Evolutionary conservation across 2,329 filamentous ascomycete genomes (phyloP).

Genomic region (Myriosclerotinia duriaeana): DNA sequence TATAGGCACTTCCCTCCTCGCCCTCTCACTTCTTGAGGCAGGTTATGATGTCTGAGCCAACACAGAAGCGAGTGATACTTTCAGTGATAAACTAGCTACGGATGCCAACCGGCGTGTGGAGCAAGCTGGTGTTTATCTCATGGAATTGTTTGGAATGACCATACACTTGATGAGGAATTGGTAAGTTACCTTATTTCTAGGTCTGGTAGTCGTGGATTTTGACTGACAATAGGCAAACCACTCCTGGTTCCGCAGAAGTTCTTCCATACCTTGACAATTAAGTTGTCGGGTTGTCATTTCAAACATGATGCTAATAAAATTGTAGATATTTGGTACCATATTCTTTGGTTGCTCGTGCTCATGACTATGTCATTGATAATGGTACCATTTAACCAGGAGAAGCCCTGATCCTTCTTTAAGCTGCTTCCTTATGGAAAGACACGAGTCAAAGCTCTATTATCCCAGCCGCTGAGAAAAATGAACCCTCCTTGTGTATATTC

Average conservation of each 20-base stretch:
- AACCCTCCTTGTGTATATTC: background rate
- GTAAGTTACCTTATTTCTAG: constrained; percentile 11
- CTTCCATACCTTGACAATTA: constrained; percentile 61
- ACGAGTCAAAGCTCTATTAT: background rate
- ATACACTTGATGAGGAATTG: constrained; percentile 40
- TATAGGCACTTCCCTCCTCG: constrained; percentile 66
- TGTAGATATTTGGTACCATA: constrained; percentile 60
- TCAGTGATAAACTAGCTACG: constrained; percentile 58
- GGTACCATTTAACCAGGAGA: constrained; percentile 60
- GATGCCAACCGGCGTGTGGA: constrained; percentile 67
- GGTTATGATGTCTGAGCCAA: constrained; percentile 75
- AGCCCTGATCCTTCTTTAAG: constrained; percentile 30
- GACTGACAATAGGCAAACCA: constrained; percentile 30
- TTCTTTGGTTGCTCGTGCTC: constrained; percentile 60
- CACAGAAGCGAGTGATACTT: constrained; percentile 69
- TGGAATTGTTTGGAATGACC: constrained; percentile 37
- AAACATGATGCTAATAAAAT: constrained; percentile 14
- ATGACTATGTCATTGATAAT: constrained; percentile 59
- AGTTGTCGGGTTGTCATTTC: constrained; percentile 20
- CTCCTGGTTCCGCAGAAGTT: constrained; percentile 54
- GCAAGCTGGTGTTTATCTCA: constrained; percentile 59
- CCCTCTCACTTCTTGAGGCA: constrained; percentile 67
- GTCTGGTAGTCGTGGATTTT: constrained; percentile 7
- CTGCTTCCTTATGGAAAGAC: background rate
- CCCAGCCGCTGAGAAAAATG: background rate